phyloP scores from a whole-genome alignment of 2,329 filamentous ascomycete species.

The Colletotrichum sp. region DNA sequence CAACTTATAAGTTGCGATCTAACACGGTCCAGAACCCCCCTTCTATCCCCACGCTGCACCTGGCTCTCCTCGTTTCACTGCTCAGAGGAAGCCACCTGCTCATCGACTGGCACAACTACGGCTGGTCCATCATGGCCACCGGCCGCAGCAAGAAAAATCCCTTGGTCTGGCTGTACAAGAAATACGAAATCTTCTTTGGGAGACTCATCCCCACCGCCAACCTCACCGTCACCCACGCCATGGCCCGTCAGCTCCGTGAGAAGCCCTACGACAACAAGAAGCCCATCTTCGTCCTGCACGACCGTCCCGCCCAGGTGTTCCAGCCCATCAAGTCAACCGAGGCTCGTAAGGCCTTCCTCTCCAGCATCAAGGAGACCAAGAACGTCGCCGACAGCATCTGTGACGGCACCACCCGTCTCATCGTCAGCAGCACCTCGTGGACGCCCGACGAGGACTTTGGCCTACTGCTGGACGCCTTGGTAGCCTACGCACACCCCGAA shows the following conservation, averaged over 20 bases:
- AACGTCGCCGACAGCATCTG: conserved; percentile 64
- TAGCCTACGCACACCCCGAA: conserved; percentile 65
- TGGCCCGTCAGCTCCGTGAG: conserved; percentile 73
- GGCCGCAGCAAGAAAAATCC: conserved; percentile 66
- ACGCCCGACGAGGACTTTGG: conserved; percentile 96
- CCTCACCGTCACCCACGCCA: conserved; percentile 88
- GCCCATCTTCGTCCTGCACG: conserved; percentile 77
- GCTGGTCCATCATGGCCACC: conserved; percentile 85
- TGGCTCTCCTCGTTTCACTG: conserved; percentile 75
- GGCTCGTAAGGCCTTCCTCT: conserved; percentile 63
- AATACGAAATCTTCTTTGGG: conserved; percentile 79
- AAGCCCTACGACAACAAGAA: conserved; percentile 69
- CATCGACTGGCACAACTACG: conserved; percentile 99
- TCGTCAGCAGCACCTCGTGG: conserved; percentile 97
- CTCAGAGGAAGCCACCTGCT: conserved; percentile 82
- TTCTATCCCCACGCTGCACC: conserved; percentile 85
- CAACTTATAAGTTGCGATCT: background rate
- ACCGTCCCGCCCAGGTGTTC: conserved; percentile 85
- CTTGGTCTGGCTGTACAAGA: conserved; percentile 76
- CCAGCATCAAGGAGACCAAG: conserved; percentile 67
- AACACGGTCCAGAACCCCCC: conserved; percentile 76
- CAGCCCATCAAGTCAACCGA: conserved; percentile 63
- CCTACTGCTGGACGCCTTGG: conserved; percentile 82
- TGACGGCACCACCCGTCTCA: conserved; percentile 64
- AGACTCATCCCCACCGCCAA: conserved; percentile 72